Percentiles rank a stretch among this genome's conserved stretches.
These are phyloP conservation scores for Platanus orientalis DNA, from an alignment of 164 flowering plant species.

Conservation along the genomic window DNA sequence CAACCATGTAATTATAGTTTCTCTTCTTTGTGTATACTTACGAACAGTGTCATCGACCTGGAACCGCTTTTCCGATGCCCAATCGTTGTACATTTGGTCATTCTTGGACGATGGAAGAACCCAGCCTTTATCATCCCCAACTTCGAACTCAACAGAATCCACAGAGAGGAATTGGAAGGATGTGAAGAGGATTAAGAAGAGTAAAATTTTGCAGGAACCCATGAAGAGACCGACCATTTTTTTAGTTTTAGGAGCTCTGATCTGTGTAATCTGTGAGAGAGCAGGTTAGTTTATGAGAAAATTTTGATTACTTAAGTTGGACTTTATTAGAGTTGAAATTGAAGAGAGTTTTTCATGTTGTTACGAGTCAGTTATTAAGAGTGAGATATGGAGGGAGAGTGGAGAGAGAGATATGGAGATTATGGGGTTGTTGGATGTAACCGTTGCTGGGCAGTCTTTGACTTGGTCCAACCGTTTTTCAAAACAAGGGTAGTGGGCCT, in stretches of 20 bases:
- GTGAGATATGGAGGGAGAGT: background rate
- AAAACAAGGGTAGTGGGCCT: too few relatives aligned
- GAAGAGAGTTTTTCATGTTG: background rate
- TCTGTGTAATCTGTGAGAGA: background rate
- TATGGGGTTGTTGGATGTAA: background rate
- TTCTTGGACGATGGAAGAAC: conserved; percentile 34
- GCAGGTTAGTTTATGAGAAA: background rate
- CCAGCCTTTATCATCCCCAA: conserved; percentile 63
- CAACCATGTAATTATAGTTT: too few relatives aligned
- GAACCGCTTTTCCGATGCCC: conserved; percentile 67
- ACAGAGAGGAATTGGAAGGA: conserved; percentile 15
- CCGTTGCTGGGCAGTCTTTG: background rate
- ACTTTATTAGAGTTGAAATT: background rate
- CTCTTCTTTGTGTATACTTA: conserved; percentile 27
- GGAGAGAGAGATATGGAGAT: background rate
- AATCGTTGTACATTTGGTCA: conserved; percentile 38
- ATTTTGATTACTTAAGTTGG: background rate
- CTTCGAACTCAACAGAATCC: conserved; percentile 31
- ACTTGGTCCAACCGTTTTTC: background rate
- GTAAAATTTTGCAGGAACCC: conserved; percentile 9
- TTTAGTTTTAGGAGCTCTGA: background rate
- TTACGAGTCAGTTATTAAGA: background rate
- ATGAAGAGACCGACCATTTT: conserved; percentile 2
- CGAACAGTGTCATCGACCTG: conserved; percentile 53
- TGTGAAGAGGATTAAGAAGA: conserved; percentile 19